These are phyloP conservation scores for Flaveria robusta DNA, from an alignment of 129 eudicot genomes.

Conservation along the genomic window DNA sequence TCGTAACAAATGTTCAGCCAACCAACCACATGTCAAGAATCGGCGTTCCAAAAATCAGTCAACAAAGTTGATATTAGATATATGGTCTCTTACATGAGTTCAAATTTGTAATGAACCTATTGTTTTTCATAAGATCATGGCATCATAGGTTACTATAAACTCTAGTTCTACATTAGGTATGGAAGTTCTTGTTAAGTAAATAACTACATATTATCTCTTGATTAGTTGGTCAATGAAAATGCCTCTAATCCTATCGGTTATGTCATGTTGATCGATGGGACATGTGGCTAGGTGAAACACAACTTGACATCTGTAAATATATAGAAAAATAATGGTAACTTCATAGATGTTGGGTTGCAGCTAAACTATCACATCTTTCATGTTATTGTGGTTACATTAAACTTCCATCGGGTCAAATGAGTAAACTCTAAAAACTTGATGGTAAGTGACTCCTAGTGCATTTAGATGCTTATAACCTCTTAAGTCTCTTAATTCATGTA, in stretches of 20 bases:
- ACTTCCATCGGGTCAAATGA: neutral
- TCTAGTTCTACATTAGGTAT: neutral
- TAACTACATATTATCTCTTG: conserved; percentile 51
- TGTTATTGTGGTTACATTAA: neutral
- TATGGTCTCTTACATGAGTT: too few relatives aligned
- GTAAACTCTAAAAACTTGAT: too few relatives aligned
- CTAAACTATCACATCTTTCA: too few relatives aligned
- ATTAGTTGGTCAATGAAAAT: conserved; percentile 88
- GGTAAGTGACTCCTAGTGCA: too few relatives aligned
- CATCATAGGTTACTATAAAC: too few relatives aligned
- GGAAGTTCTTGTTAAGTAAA: neutral
- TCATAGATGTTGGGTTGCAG: too few relatives aligned
- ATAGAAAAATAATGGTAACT: neutral
- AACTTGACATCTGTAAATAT: conserved; percentile 52
- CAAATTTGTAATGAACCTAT: too few relatives aligned
- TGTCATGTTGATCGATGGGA: conserved; percentile 53
- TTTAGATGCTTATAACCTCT: too few relatives aligned
- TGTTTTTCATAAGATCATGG: too few relatives aligned
- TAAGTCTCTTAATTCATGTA: neutral
- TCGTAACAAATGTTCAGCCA: too few relatives aligned
- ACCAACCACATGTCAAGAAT: too few relatives aligned
- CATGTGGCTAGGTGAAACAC: conserved; percentile 77
- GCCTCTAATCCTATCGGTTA: conserved; percentile 79
- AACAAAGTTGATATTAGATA: too few relatives aligned
- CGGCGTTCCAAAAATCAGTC: conserved; percentile 65